Conservation (phyloP, 805 yeast genomes). For the Metschnikowia rubicola region DNA sequence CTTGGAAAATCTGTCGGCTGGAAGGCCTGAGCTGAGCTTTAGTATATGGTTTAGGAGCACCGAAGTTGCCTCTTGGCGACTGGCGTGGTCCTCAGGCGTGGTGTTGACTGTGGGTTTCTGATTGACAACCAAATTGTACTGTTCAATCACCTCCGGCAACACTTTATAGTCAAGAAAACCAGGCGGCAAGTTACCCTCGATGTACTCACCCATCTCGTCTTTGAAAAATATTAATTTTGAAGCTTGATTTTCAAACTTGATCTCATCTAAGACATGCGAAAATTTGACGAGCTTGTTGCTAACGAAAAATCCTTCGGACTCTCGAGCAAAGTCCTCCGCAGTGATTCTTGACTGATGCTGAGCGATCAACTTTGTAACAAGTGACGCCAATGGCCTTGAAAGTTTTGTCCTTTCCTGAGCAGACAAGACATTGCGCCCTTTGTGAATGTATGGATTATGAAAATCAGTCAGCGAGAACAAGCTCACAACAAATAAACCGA, state of each 20-base stretch:
- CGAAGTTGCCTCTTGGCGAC: conserved; percentile 36
- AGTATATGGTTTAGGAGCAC: conserved; percentile 41
- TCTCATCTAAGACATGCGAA: conserved; percentile 51
- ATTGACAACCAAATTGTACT: conserved; percentile 27
- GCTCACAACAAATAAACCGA: conserved; percentile 54
- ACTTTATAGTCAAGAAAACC: conserved; percentile 56
- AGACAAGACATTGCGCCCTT: not conserved
- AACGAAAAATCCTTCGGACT: conserved; percentile 22
- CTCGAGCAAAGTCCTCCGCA: conserved; percentile 27
- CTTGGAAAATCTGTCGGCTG: conserved; percentile 34
- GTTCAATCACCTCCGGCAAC: conserved; percentile 64
- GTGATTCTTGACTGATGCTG: conserved; percentile 29
- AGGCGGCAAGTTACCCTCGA: conserved; percentile 38
- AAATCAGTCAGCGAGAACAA: conserved; percentile 35
- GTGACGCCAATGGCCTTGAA: conserved; percentile 36
- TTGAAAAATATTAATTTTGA: conserved; percentile 50
- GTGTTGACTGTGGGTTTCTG: conserved; percentile 26
- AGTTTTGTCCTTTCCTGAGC: conserved; percentile 16
- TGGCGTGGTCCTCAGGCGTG: conserved; percentile 27
- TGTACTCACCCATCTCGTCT: conserved; percentile 25
- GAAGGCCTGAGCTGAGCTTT: conserved; percentile 29
- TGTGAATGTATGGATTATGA: not conserved
- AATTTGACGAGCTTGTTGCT: conserved; percentile 49
- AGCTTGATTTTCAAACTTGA: conserved; percentile 49
- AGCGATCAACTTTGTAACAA: conserved; percentile 38